Percentiles rank a stretch among this genome's conserved stretches.
Conservation (phyloP, 139 green algal genomes). For the Chlorella sp. region DNA sequence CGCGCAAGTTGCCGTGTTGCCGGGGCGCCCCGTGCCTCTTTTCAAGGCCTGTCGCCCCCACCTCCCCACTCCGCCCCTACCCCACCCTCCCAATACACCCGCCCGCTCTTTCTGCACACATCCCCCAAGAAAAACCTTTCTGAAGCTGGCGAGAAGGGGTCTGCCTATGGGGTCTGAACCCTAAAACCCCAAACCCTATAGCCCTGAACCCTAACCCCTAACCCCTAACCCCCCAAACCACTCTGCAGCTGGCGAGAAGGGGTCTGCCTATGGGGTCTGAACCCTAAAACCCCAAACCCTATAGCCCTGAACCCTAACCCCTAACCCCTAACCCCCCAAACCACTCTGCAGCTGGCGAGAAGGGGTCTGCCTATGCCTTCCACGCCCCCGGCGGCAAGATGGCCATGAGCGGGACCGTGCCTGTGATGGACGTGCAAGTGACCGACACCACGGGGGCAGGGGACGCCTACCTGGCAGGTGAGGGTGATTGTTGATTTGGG, state of each 20-base stretch:
- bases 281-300: too few species aligned
- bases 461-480: conserved; percentile 87
- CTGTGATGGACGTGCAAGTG: conserved; percentile 73
- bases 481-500: too few species aligned
- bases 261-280: too few species aligned
- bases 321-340: neutral
- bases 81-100: neutral
- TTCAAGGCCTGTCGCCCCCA: too few species aligned
- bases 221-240: neutral
- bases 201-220: neutral
- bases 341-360: conserved; percentile 76
- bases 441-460: conserved; percentile 91
- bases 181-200: too few species aligned
- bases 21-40: too few species aligned
- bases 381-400: conserved; percentile 49
- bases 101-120: neutral
- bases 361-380: conserved; percentile 83
- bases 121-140: too few species aligned
- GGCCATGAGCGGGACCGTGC: conserved; percentile 68
- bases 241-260: too few species aligned
- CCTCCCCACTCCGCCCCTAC: neutral
- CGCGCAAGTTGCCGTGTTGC: too few species aligned
- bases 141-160: too few species aligned
- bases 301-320: neutral
- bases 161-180: too few species aligned